A percentile compares a stretch with the other conserved stretches of the same genome.
phyloP scores from a whole-genome alignment of 2,329 filamentous ascomycete genomes.

The Sclerotinia nivalis region DNA sequence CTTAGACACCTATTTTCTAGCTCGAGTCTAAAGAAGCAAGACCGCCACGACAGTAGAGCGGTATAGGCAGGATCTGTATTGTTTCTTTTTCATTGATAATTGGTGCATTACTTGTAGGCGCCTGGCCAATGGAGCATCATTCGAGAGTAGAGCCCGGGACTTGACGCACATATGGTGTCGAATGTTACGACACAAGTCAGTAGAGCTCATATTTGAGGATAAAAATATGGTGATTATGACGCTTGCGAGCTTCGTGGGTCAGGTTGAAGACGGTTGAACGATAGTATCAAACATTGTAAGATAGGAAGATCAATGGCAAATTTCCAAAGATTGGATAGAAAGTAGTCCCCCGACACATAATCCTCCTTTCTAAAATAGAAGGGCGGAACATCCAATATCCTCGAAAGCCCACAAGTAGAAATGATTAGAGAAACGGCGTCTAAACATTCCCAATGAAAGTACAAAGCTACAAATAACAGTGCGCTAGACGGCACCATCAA shows the following conservation, averaged over 20 bases:
- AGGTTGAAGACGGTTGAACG: background rate
- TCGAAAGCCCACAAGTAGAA: no score
- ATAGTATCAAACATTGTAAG: background rate
- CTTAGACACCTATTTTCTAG: no score
- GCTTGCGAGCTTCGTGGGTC: background rate
- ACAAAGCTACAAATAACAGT: no score
- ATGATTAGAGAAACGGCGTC: no score
- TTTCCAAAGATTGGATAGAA: background rate
- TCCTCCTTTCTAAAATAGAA: no score
- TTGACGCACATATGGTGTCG: background rate
- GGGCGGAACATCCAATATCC: no score
- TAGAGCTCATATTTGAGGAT: background rate
- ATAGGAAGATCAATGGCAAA: background rate
- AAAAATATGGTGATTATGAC: background rate
- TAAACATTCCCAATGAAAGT: no score
- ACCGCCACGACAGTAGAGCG: background rate
- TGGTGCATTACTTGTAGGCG: background rate
- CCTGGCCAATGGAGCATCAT: background rate
- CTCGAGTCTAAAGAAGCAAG: background rate
- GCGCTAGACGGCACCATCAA: background rate
- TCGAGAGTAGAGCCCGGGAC: background rate
- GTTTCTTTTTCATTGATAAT: background rate
- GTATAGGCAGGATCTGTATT: background rate
- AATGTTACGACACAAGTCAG: background rate
- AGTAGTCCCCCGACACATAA: background rate